phyloP scores from a whole-genome alignment of 257 asterid species.

The Primulina huaijiensis region DNA sequence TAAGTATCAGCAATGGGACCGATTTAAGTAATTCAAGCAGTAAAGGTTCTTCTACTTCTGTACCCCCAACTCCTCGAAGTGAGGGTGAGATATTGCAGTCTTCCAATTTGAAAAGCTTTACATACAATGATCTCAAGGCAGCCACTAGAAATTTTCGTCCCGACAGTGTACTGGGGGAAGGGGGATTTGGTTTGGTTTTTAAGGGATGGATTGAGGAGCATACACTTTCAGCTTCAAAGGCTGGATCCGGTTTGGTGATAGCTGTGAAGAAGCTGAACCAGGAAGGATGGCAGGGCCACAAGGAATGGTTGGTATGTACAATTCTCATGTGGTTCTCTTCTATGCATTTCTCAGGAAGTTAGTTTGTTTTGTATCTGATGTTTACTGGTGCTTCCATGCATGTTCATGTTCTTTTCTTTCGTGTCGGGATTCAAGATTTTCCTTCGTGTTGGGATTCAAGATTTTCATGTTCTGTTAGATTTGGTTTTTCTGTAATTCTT shows the following conservation, averaged over 20 bases:
- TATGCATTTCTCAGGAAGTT: background rate
- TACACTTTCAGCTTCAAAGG: conserved; percentile 57
- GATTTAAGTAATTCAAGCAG: conserved; percentile 54
- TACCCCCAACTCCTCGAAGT: conserved; percentile 71
- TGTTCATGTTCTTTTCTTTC: background rate
- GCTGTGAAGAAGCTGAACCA: conserved; percentile 87
- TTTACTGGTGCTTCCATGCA: background rate
- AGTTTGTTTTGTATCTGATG: background rate
- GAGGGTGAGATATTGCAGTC: conserved; percentile 93
- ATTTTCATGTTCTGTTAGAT: background rate
- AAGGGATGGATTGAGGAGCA: conserved; percentile 87
- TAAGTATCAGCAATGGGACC: conserved; percentile 55
- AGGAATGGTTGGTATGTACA: conserved; percentile 79
- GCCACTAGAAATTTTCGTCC: conserved; percentile 86
- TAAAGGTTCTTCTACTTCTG: conserved; percentile 58
- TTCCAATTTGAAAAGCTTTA: conserved; percentile 68
- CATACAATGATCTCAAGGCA: conserved; percentile 64
- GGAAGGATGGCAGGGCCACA: conserved; percentile 95
- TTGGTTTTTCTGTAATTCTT: background rate
- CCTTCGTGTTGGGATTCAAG: background rate
- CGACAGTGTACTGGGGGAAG: conserved; percentile 86
- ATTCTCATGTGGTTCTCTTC: background rate
- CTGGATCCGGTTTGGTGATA: conserved; percentile 70
- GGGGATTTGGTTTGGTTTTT: conserved; percentile 89
- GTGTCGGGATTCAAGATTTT: background rate